Percentiles rank a stretch among this genome's conserved stretches.
Conservation (phyloP, 2,329 filamentous ascomycete species). For the Alternaria arbusti region DNA sequence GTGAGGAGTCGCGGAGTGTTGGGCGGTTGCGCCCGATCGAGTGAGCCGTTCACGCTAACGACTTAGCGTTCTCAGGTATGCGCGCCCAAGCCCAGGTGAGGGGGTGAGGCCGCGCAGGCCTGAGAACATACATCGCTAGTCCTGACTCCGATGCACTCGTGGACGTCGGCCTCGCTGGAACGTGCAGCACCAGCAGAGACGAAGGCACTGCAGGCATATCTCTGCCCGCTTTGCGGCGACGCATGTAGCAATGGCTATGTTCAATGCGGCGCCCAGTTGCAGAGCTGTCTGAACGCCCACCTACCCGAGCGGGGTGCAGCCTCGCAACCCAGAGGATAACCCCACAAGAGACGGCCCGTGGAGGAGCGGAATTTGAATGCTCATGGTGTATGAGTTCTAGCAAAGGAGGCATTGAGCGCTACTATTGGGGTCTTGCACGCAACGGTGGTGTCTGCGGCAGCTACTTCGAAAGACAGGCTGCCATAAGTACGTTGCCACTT, state of each 20-base stretch:
- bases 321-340: neutral
- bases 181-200: neutral
- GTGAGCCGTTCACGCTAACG: neutral
- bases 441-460: neutral
- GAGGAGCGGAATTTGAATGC: neutral
- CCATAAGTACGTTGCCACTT: neutral
- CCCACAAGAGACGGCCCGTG: neutral
- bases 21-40: neutral
- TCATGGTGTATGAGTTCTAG: neutral
- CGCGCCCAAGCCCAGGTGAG: neutral
- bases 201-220: neutral
- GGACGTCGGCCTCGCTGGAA: neutral
- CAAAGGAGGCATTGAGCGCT: neutral
- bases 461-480: neutral
- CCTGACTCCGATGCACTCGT: neutral
- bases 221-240: neutral
- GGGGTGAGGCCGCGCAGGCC: neutral
- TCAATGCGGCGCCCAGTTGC: neutral
- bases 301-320: neutral
- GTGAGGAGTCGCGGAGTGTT: neutral
- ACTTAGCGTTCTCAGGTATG: neutral
- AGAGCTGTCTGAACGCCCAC: neutral
- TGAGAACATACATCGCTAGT: neutral
- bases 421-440: neutral
- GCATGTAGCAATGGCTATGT: neutral